Conservation (phyloP, 371 early-diverging fungal species). For the Syncephalastrum racemosum region DNA sequence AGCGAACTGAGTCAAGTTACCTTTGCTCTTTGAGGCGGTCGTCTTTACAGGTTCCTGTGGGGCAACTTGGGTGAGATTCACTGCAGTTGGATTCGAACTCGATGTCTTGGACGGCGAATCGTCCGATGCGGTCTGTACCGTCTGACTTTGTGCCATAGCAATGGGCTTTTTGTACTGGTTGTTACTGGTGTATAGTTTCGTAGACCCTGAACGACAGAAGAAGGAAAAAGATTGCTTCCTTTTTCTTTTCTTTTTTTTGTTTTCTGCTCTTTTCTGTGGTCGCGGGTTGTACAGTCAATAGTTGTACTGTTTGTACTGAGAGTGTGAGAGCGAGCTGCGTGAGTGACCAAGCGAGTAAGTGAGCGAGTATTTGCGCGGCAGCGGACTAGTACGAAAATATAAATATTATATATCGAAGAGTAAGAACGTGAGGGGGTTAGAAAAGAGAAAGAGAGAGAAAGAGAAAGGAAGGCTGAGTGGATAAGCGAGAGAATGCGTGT, state of each 20-base stretch:
- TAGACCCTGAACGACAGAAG: not conserved
- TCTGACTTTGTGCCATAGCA: not conserved
- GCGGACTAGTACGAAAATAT: not conserved
- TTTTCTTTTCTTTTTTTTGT: too few species aligned
- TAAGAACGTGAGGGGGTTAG: not conserved
- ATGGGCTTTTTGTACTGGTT: not conserved
- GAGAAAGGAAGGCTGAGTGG: not conserved
- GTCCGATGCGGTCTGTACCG: slow-evolving; percentile 7
- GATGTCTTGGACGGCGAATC: slow-evolving; percentile 10
- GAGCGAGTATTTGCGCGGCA: not conserved
- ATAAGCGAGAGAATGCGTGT: not conserved
- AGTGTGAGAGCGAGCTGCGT: not conserved
- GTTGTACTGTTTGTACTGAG: not conserved
- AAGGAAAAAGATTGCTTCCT: not conserved
- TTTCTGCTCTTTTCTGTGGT: too few species aligned
- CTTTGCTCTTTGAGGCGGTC: slow-evolving; percentile 11
- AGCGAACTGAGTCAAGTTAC: slow-evolving; percentile 3
- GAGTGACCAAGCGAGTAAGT: too few species aligned
- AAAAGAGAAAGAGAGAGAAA: not conserved
- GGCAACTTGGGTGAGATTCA: slow-evolving; percentile 18
- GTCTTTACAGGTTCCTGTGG: slow-evolving; percentile 18
- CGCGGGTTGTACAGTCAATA: too few species aligned
- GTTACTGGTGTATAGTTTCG: not conserved
- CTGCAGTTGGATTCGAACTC: slow-evolving; percentile 2
- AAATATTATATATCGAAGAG: not conserved